Conservation (phyloP, 352 stramenopile species). For the Pythium monospermum region DNA sequence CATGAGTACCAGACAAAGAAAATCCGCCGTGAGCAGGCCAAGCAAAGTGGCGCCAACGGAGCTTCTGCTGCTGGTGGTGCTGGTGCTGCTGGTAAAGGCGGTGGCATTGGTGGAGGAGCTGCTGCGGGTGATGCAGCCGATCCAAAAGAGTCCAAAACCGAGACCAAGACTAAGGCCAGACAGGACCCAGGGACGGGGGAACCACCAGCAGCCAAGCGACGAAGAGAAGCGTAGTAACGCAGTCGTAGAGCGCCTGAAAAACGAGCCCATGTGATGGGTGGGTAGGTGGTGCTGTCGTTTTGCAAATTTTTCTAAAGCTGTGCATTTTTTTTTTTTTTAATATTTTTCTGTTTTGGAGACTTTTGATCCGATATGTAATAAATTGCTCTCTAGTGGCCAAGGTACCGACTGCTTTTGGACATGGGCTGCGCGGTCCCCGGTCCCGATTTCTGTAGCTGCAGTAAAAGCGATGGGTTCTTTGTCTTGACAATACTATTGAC, state of each 20-base stretch:
- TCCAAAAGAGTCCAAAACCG: too few relatives aligned
- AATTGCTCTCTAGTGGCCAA: constrained; percentile 39
- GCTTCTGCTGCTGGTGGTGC: background rate
- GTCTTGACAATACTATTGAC: constrained; percentile 94
- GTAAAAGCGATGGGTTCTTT: constrained; percentile 91
- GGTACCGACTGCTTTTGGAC: constrained; percentile 48
- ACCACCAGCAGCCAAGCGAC: constrained; percentile 42
- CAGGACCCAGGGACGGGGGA: background rate
- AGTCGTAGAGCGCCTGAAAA: background rate
- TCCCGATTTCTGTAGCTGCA: constrained; percentile 82
- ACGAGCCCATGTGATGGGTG: too few relatives aligned
- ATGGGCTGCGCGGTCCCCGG: constrained; percentile 22
- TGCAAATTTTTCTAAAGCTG: background rate
- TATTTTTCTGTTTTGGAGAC: background rate
- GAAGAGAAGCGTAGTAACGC: constrained; percentile 40
- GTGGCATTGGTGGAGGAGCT: too few relatives aligned
- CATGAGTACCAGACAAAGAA: constrained; percentile 90
- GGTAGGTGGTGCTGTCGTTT: too few relatives aligned
- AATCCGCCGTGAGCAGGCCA: constrained; percentile 80
- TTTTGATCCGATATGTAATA: background rate
- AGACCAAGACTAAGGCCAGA: too few relatives aligned
- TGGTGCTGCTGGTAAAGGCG: constrained; percentile 1
- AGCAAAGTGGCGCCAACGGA: constrained; percentile 42
- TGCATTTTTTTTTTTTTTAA: background rate
- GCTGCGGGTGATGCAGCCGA: too few relatives aligned